Evolutionary conservation across 2,329 filamentous ascomycete species (phyloP), one percentile per base, ranked within the genome.

Genomic region (Calonectria multiphialidica): DNA sequence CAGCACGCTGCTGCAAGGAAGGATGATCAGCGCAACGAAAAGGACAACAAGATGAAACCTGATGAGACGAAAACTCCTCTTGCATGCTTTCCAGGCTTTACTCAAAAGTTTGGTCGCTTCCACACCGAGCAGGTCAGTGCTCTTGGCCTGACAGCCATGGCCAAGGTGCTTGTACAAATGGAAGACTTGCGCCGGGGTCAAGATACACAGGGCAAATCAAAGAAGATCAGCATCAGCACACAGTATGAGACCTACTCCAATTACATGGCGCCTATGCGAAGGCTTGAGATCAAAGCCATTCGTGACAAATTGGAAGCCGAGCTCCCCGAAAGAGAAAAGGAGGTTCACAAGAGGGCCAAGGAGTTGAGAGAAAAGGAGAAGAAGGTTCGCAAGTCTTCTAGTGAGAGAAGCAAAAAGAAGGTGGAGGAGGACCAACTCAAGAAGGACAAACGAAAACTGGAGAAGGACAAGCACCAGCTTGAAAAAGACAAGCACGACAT

Each of bases 211-310:
- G 77, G 72, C 0, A 63, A 55, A 1, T 50, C 68, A 28, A 79
- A 79, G 69, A 74, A 69, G 12, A 23, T 79, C 18, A 50, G 30
- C 3, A 47, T 78, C 2, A 72, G 72, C 9, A 40, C 73, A 0
- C 68, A 75, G 0, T 44, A 42, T 0, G 75, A 77, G 13, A 55
- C 65, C 2, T 79, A 78, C 47, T 63, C 74, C 3, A 78, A 78
- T 63, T 78, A 74, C 68, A 75, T 79, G 74, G 75, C 72, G n/a
- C 42, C 70, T 21, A 76, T 76, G 70, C 66, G 72, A 12, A 63
- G 77, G 57, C 23, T 18, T 1, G 63, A 72, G 44, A 77, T 77
- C 33, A 10, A 42, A 63, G 12, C 66, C 4, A 74, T 18, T 6
- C 12, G 13, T 4, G 57, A 45, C 5, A 44, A 62, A 13, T 10